These are phyloP conservation scores for Neofusicoccum cordaticola DNA, from an alignment of 2,329 filamentous ascomycete genomes.

Conservation along the genomic window DNA sequence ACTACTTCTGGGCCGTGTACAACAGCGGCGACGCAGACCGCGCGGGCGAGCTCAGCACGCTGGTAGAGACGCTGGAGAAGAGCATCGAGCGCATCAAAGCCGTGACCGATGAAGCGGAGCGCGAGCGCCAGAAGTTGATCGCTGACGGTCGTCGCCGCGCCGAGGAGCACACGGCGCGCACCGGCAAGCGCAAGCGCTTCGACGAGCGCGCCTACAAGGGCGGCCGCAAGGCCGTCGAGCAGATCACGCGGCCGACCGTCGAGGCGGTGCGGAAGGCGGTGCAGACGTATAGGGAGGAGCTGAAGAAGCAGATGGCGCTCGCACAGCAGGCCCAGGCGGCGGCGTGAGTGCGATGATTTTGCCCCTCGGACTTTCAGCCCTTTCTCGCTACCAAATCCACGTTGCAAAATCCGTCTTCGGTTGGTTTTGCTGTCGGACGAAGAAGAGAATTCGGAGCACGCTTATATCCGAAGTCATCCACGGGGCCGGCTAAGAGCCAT, in stretches of 20 bases:
- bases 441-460: too few species aligned
- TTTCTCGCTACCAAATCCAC: too few species aligned
- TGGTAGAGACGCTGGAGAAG: conserved; percentile 76
- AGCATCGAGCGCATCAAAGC: conserved; percentile 76
- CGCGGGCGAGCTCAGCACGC: conserved; percentile 73
- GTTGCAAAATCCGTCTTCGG: too few species aligned
- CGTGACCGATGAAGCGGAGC: conserved; percentile 77
- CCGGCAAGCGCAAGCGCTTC: conserved; percentile 69
- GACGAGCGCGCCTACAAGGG: conserved; percentile 53
- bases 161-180: conserved; percentile 66
- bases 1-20: conserved; percentile 94
- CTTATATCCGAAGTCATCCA: too few species aligned
- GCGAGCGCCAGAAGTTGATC: conserved; percentile 65
- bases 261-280: conserved; percentile 68
- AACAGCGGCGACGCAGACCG: conserved; percentile 82
- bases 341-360: background rate
- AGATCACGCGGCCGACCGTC: conserved; percentile 72
- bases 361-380: too few species aligned
- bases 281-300: conserved; percentile 67
- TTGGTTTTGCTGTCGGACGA: too few species aligned
- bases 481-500: too few species aligned
- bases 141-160: conserved; percentile 54
- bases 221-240: conserved; percentile 71
- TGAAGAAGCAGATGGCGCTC: conserved; percentile 56
- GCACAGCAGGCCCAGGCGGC: conserved; percentile 15